Conservation (phyloP, 306 rosid species). For the Quillaja saponaria region DNA sequence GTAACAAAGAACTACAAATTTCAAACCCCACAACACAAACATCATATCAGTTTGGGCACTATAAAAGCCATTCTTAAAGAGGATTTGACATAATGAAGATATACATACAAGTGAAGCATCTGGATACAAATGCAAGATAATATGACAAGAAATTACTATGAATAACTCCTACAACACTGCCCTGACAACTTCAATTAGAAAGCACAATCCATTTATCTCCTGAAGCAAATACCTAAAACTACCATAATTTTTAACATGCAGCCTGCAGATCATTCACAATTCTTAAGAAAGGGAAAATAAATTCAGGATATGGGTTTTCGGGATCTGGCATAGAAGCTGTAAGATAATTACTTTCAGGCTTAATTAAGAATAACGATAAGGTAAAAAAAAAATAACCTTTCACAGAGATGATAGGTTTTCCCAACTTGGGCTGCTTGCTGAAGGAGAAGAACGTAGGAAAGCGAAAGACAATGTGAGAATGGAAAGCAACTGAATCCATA, state of each 20-base stretch:
- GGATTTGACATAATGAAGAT: no score
- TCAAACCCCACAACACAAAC: no score
- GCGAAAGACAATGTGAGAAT: constrained; percentile 32
- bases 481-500: constrained; percentile 40
- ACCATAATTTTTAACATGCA: background rate
- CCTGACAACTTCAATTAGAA: background rate
- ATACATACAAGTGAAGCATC: no score
- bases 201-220: background rate
- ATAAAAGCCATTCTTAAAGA: no score
- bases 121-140: no score
- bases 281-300: no score
- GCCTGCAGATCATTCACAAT: background rate
- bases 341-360: background rate
- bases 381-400: constrained; percentile 37
- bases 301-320: background rate
- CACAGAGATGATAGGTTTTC: constrained; percentile 35
- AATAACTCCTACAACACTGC: no score
- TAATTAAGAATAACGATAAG: background rate
- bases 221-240: constrained; percentile 1
- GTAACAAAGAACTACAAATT: no score
- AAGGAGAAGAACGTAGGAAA: constrained; percentile 34
- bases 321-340: background rate
- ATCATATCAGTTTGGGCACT: no score
- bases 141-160: no score
- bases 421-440: constrained; percentile 33